Evolutionary conservation across 805 yeast genomes (phyloP).

Genomic region (Ogataea saltuana): DNA sequence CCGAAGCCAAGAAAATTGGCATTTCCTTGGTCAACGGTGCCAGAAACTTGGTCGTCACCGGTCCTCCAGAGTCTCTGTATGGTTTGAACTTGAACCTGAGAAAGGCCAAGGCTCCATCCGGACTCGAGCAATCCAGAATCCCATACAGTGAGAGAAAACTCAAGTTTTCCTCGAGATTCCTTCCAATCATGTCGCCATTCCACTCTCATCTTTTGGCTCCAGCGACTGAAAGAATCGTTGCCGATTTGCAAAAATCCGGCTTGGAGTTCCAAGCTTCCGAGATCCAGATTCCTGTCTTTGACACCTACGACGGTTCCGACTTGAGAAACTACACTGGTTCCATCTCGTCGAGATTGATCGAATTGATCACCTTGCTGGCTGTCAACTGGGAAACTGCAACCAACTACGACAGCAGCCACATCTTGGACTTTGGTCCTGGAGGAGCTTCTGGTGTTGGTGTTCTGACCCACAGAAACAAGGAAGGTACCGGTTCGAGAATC

Average conservation of each 20-base stretch:
- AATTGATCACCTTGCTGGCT: slow-evolving; percentile 82
- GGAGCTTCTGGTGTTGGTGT: slow-evolving; percentile 96
- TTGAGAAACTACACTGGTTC: slow-evolving; percentile 58
- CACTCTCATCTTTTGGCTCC: slow-evolving; percentile 82
- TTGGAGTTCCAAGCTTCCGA: slow-evolving; percentile 56
- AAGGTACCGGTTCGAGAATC: slow-evolving; percentile 95
- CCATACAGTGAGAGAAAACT: slow-evolving; percentile 94
- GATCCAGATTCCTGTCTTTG: slow-evolving; percentile 84
- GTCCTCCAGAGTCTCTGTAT: slow-evolving; percentile 97
- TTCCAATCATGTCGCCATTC: slow-evolving; percentile 96
- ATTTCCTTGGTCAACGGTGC: slow-evolving; percentile 95
- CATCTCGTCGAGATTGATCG: slow-evolving; percentile 67
- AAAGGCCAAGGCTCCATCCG: slow-evolving; percentile 92
- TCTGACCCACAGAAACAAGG: slow-evolving; percentile 95
- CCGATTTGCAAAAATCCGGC: slow-evolving; percentile 61
- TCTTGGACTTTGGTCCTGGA: slow-evolving; percentile 98
- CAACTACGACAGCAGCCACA: slow-evolving; percentile 76
- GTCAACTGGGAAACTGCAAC: slow-evolving; percentile 96
- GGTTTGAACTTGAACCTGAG: slow-evolving; percentile 92
- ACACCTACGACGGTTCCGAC: slow-evolving; percentile 83
- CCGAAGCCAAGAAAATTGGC: slow-evolving; percentile 85
- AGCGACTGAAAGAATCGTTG: slow-evolving; percentile 65
- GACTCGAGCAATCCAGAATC: slow-evolving; percentile 91
- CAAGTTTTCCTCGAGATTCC: slow-evolving; percentile 88
- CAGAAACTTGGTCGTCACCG: slow-evolving; percentile 90